Evolutionary conservation across 345 rosid genomes (phyloP).

Genomic region (Conringia planisiliqua): DNA sequence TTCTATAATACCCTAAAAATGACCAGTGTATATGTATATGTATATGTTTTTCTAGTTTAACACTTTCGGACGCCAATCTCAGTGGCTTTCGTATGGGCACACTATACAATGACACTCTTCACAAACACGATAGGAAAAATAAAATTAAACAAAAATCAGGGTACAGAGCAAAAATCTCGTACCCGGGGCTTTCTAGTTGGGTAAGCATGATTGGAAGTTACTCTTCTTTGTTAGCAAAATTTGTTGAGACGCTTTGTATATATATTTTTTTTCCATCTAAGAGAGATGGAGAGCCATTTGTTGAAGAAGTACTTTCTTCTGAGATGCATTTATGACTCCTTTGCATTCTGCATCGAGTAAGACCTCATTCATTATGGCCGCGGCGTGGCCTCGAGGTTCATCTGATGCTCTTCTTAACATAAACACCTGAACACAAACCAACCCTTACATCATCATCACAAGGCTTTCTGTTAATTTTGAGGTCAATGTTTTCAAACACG

Average conservation of each 20-base stretch:
- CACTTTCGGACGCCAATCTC: slow-evolving; percentile 15
- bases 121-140: neutral
- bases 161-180: slow-evolving; percentile 1
- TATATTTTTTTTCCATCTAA: neutral
- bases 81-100: slow-evolving; percentile 14
- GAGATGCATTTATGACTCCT: slow-evolving; percentile 60
- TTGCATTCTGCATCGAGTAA: slow-evolving; percentile 64
- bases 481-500: neutral
- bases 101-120: slow-evolving; percentile 32
- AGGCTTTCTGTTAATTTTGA: neutral
- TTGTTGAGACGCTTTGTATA: slow-evolving; percentile 7
- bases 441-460: neutral
- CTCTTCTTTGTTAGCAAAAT: slow-evolving; percentile 32
- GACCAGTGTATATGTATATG: neutral
- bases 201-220: slow-evolving; percentile 20
- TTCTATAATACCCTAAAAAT: slow-evolving; percentile 1
- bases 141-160: slow-evolving; percentile 1
- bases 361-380: slow-evolving; percentile 64
- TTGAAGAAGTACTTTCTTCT: slow-evolving; percentile 55
- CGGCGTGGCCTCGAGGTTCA: slow-evolving; percentile 64
- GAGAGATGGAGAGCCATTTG: slow-evolving; percentile 61
- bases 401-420: slow-evolving; percentile 63
- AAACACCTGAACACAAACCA: slow-evolving; percentile 44
- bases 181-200: slow-evolving; percentile 26
- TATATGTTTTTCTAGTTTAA: neutral